A percentile compares a stretch with the other conserved stretches of the same genome.
Evolutionary conservation across 768 basidiomycete genomes (phyloP).

Genomic region (Boletus barrowsii): DNA sequence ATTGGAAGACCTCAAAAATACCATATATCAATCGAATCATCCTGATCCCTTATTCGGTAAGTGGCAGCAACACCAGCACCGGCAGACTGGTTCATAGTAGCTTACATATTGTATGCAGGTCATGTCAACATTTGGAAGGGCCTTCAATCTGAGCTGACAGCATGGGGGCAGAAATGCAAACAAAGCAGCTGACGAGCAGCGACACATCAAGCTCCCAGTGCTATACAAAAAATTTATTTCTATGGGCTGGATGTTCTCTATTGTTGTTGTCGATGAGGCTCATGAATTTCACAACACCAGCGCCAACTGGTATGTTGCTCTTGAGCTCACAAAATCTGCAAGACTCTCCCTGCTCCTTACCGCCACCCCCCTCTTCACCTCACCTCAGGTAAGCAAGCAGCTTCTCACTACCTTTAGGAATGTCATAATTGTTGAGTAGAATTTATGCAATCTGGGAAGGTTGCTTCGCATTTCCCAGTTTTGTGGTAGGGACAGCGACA

Average conservation of each 20-base stretch:
- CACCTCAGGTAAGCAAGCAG: not conserved
- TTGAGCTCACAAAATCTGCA: constrained; percentile 1
- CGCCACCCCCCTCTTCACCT: constrained; percentile 4
- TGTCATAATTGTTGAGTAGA: not conserved
- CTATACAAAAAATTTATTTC: constrained; percentile 5
- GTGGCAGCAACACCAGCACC: not conserved
- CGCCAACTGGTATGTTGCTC: constrained; percentile 2
- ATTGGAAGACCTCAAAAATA: constrained; percentile 3
- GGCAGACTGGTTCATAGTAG: too few relatives aligned
- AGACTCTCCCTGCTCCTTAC: constrained; percentile 5
- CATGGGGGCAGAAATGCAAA: constrained; percentile 1
- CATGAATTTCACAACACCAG: constrained; percentile 6
- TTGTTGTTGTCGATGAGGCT: not conserved
- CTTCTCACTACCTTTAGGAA: too few relatives aligned
- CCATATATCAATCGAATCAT: constrained; percentile 2
- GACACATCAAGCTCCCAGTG: constrained; percentile 7
- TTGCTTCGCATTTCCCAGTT: constrained; percentile 2
- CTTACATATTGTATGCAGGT: not conserved
- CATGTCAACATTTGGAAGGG: constrained; percentile 8
- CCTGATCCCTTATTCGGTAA: constrained; percentile 4
- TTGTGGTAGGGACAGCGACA: not conserved
- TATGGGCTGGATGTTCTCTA: not conserved
- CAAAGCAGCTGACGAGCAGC: constrained; percentile 1
- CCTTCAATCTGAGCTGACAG: not conserved
- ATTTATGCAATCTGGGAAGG: constrained; percentile 6